Evolutionary conservation across 441 rosid species (phyloP), one percentile per base, ranked within the genome.

Genomic region (California macrophylla): DNA sequence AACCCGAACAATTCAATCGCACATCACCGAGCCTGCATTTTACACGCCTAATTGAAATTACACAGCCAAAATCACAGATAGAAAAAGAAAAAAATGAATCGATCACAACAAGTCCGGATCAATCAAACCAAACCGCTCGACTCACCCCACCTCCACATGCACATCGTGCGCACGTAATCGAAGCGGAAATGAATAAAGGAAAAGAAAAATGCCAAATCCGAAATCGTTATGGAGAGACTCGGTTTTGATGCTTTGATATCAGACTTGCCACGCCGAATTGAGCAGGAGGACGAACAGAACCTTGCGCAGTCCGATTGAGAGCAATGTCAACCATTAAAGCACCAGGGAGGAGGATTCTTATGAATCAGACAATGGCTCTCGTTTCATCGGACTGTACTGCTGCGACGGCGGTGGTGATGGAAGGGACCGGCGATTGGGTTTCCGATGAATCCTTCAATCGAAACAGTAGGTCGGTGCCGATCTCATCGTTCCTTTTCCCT

Each of bases 11-110:
- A 9, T 23, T 54, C 62, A 54, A 24, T 23, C 62, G 62, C 25
- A 20, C 62, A 54, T 21, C 61, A 54, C 26, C 25, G 62, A 54
- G 26, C 62, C 62, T 54, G 26, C 26, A 54, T 54, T 54, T 54
- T 28, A 54, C 62, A 54, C 50, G 26, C 62, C 62, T 7, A 54
- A 54, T 5, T 54, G 21, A 50, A 47, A 15, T 15, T 2, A 47
- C 56, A 47, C 56, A 15, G 4, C 6, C 25, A 54, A 50, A 50
- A 50, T 18, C 2, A 50, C 58, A 50, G 1, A 45, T 4, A 45
- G 3, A 45, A 18, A 50, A 40, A 12, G n/a, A 13, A 42, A 42
- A 42, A 50, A n/a, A 3, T n/a, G 1, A 50, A 52, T 16, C 0
- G 13, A 42, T 42, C 50, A 42, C 50, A 42, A 9, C 50, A 42